A percentile compares a stretch with the other conserved stretches of the same genome.
Conservation (phyloP, 768 basidiomycete genomes). For the Tulasnella sp. region DNA sequence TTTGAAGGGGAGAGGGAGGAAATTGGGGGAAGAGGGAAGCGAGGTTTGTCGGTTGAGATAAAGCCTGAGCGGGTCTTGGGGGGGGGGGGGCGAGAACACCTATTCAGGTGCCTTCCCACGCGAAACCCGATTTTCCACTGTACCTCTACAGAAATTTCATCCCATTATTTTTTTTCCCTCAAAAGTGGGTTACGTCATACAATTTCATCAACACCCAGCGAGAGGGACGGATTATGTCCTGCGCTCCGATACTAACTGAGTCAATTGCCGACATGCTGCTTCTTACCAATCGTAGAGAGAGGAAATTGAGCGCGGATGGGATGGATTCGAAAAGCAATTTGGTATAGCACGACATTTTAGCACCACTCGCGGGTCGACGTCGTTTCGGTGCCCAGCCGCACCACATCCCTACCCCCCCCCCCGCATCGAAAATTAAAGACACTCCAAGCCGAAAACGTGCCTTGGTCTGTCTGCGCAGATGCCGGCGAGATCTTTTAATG, state of each 20-base stretch:
- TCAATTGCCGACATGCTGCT: background rate
- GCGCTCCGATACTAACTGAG: constrained; percentile 6
- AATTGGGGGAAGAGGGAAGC: constrained; percentile 3
- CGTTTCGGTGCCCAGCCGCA: background rate
- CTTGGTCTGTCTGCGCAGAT: background rate
- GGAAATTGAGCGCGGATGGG: background rate
- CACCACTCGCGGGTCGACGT: background rate
- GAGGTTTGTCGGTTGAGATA: constrained; percentile 17
- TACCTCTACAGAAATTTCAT: background rate
- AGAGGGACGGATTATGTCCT: background rate
- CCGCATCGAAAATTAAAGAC: background rate
- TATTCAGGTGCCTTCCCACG: constrained; percentile 5
- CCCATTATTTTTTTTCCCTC: background rate
- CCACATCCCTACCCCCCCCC: background rate
- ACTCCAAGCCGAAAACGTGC: background rate
- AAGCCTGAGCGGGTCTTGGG: constrained; percentile 11
- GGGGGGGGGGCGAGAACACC: background rate
- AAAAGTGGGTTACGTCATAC: background rate
- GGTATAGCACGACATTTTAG: background rate
- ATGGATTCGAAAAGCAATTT: background rate
- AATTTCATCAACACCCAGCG: background rate
- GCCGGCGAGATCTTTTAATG: background rate
- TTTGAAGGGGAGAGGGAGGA: constrained; percentile 18
- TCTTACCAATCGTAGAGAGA: background rate
- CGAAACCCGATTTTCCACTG: background rate